These are phyloP conservation scores for Mycena filopes DNA, from an alignment of 768 basidiomycete species.

Conservation along the genomic window DNA sequence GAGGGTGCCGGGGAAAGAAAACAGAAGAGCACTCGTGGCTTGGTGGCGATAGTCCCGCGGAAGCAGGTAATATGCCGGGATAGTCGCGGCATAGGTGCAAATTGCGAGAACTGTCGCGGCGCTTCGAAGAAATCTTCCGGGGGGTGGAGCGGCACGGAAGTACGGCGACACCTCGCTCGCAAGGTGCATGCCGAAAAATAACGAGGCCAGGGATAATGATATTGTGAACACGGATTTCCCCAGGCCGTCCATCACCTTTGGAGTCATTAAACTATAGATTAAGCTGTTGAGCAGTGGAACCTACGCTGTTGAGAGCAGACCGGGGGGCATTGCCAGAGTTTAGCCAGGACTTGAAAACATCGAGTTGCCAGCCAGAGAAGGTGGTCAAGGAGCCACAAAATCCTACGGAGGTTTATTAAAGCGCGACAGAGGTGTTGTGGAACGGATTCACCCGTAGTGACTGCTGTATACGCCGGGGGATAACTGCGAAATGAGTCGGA, in stretches of 20 bases:
- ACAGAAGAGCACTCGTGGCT: constrained; percentile 88
- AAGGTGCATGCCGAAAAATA: constrained; percentile 79
- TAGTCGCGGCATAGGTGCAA: constrained; percentile 77
- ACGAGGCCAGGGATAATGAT: constrained; percentile 77
- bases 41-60: constrained; percentile 75
- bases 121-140: constrained; percentile 58
- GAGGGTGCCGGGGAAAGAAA: constrained; percentile 90
- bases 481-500: constrained; percentile 62
- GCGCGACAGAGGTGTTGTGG: background rate
- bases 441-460: constrained; percentile 77
- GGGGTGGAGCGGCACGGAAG: constrained; percentile 55
- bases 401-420: constrained; percentile 53
- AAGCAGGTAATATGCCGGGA: constrained; percentile 83
- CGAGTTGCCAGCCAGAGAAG: constrained; percentile 95
- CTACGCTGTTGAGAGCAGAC: constrained; percentile 77
- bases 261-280: constrained; percentile 15
- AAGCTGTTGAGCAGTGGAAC: constrained; percentile 40
- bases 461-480: constrained; percentile 86
- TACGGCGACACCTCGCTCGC: constrained; percentile 53
- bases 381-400: constrained; percentile 98
- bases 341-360: constrained; percentile 87
- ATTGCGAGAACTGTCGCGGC: constrained; percentile 64
- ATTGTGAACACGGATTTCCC: constrained; percentile 85
- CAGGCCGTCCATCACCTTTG: constrained; percentile 88
- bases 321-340: constrained; percentile 68